These are phyloP conservation scores for Neopestalotiopsis clavispora DNA, from an alignment of 2,329 filamentous ascomycete species.

Conservation along the genomic window DNA sequence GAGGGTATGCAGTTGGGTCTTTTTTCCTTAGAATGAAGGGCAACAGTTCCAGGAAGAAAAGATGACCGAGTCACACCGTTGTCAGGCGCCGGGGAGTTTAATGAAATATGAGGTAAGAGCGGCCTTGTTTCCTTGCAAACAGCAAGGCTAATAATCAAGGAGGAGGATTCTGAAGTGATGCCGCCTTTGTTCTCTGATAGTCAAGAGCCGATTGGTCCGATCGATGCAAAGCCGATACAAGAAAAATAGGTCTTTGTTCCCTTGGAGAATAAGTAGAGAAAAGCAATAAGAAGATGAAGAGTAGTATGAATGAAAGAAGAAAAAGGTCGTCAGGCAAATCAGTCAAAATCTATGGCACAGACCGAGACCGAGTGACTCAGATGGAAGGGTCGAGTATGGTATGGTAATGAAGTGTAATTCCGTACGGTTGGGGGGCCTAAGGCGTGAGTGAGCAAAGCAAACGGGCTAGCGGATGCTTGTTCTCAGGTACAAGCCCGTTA, in stretches of 20 bases:
- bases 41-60: conserved; percentile 4
- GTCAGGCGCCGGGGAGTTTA: not conserved
- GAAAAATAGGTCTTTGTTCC: not conserved
- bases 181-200: conserved; percentile 15
- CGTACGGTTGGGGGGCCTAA: not conserved
- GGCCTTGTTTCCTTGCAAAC: conserved; percentile 4
- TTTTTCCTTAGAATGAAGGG: conserved; percentile 10
- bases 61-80: conserved; percentile 15
- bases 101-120: conserved; percentile 14
- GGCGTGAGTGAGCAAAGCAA: not conserved
- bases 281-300: not conserved
- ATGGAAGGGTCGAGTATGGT: conserved; percentile 12
- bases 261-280: not conserved
- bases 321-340: not conserved
- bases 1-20: conserved; percentile 9
- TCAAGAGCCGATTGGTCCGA: not conserved
- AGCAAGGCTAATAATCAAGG: not conserved
- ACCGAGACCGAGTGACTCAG: conserved; percentile 11
- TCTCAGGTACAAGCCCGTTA: conserved; percentile 10
- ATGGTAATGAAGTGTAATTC: not conserved
- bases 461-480: conserved; percentile 4
- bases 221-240: not conserved
- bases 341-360: not conserved
- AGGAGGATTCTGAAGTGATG: not conserved
- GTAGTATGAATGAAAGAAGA: not conserved